A percentile compares a stretch with the other conserved stretches of the same genome.
Evolutionary conservation across 768 basidiomycete genomes (phyloP).

Genomic region (Rhizopogon vinicolor): DNA sequence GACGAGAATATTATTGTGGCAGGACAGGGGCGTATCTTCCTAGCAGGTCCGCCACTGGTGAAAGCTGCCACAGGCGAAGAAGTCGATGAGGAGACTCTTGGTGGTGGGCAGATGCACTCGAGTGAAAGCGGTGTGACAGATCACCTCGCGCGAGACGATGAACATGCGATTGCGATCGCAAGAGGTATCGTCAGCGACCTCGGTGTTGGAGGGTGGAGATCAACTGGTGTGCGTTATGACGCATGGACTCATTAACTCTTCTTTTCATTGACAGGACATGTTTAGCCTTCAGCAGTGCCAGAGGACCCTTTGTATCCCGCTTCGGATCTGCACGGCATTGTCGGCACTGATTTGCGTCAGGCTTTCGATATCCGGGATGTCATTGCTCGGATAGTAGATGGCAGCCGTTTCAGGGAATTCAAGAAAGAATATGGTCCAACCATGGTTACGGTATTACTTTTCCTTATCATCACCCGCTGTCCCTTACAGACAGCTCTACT

Average conservation of each 20-base stretch:
- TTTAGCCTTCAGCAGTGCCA: slow-evolving; percentile 52
- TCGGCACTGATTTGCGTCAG: slow-evolving; percentile 85
- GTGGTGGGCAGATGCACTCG: slow-evolving; percentile 89
- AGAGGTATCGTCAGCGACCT: slow-evolving; percentile 75
- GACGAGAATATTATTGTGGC: slow-evolving; percentile 90
- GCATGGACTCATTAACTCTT: neutral
- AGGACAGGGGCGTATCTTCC: slow-evolving; percentile 90
- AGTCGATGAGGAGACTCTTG: slow-evolving; percentile 89
- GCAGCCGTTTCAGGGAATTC: slow-evolving; percentile 90
- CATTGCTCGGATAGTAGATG: slow-evolving; percentile 87
- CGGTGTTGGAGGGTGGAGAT: slow-evolving; percentile 53
- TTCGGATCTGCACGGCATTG: slow-evolving; percentile 84
- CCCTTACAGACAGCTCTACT: slow-evolving; percentile 1
- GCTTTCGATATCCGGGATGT: slow-evolving; percentile 93
- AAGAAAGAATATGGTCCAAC: slow-evolving; percentile 94
- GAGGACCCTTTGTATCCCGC: slow-evolving; percentile 78
- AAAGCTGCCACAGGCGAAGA: slow-evolving; percentile 93
- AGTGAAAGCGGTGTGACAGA: slow-evolving; percentile 90
- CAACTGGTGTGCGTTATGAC: slow-evolving; percentile 39
- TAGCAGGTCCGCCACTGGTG: slow-evolving; percentile 92
- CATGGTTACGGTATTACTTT: slow-evolving; percentile 65
- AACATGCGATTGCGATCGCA: slow-evolving; percentile 79
- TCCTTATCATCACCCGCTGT: neutral
- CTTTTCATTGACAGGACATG: slow-evolving; percentile 6
- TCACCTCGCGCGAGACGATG: slow-evolving; percentile 80